Conservation (phyloP, 805 yeast species). For the Peterozyma xylosa region DNA sequence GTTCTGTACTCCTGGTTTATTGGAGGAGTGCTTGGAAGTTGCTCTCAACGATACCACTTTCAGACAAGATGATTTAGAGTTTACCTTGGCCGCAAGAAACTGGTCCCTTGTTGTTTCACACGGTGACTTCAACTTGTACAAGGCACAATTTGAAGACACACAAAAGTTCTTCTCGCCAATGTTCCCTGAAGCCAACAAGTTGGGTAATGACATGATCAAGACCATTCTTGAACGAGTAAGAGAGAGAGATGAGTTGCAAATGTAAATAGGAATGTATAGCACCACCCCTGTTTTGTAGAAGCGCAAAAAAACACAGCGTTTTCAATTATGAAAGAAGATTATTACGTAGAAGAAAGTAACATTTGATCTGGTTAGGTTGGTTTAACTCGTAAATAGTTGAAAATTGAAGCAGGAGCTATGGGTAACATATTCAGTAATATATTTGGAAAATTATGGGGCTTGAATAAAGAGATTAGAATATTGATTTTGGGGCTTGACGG, state of each 20-base stretch:
- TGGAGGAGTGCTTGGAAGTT: constrained; percentile 75
- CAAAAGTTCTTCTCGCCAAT: constrained; percentile 81
- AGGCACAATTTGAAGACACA: constrained; percentile 64
- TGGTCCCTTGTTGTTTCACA: constrained; percentile 81
- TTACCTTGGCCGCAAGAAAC: constrained; percentile 80
- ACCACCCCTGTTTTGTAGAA: neutral
- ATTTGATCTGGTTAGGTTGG: neutral
- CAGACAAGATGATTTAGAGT: constrained; percentile 86
- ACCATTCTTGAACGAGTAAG: constrained; percentile 44
- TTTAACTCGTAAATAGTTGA: neutral
- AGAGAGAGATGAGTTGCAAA: constrained; percentile 14
- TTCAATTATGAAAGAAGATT: no score
- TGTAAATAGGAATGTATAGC: neutral
- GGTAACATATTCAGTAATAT: constrained; percentile 88
- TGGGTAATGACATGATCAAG: constrained; percentile 92
- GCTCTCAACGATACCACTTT: constrained; percentile 61
- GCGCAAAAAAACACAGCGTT: neutral
- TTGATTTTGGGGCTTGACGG: constrained; percentile 91
- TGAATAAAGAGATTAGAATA: constrained; percentile 82
- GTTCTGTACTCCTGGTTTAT: constrained; percentile 73
- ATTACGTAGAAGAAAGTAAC: neutral
- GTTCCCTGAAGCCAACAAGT: constrained; percentile 78
- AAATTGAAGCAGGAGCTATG: constrained; percentile 29
- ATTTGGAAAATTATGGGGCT: constrained; percentile 84
- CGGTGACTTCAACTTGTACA: constrained; percentile 70